Percentiles rank a stretch among this genome's conserved stretches.
Conservation (phyloP, 495 filamentous ascomycete genomes). For the Penicillium alfredii region DNA sequence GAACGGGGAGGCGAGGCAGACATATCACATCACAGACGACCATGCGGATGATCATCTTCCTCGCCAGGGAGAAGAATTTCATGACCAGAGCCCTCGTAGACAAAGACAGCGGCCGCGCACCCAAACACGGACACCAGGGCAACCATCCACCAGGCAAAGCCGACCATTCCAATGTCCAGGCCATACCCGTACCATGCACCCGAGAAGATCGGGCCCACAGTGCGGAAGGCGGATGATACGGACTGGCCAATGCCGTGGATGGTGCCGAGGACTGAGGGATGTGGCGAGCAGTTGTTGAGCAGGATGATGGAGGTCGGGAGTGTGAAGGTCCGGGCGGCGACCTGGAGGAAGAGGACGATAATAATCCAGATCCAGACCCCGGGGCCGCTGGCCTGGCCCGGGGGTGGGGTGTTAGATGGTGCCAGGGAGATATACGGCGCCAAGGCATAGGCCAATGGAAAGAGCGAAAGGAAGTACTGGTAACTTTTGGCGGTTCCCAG, state of each 20-base stretch:
- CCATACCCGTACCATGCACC: slow-evolving; percentile 69
- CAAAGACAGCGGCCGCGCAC: slow-evolving; percentile 55
- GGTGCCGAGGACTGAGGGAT: slow-evolving; percentile 73
- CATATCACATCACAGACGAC: slow-evolving; percentile 18
- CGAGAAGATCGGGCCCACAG: slow-evolving; percentile 66
- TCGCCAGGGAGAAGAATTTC: slow-evolving; percentile 65
- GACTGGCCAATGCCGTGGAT: slow-evolving; percentile 78
- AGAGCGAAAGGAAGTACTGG: slow-evolving; percentile 61
- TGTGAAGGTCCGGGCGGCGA: slow-evolving; percentile 75
- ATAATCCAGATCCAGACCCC: slow-evolving; percentile 65
- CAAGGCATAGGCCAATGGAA: slow-evolving; percentile 67
- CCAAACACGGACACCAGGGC: slow-evolving; percentile 58
- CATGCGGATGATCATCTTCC: slow-evolving; percentile 42
- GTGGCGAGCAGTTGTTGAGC: slow-evolving; percentile 77
- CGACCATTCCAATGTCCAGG: slow-evolving; percentile 62
- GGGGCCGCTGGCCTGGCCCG: slow-evolving; percentile 57
- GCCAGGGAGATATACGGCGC: slow-evolving; percentile 68
- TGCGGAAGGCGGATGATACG: slow-evolving; percentile 62
- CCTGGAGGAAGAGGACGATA: slow-evolving; percentile 63
- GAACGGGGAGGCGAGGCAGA: slow-evolving; percentile 3
- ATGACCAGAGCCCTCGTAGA: slow-evolving; percentile 69
- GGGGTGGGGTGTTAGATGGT: slow-evolving; percentile 54
- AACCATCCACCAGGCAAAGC: slow-evolving; percentile 72
- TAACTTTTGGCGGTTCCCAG: slow-evolving; percentile 66
- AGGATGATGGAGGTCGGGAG: slow-evolving; percentile 72